Percentiles rank a stretch among this genome's conserved stretches.
Conservation (phyloP, 1,139 yeast species). For the Pichia kudriavzevii region DNA sequence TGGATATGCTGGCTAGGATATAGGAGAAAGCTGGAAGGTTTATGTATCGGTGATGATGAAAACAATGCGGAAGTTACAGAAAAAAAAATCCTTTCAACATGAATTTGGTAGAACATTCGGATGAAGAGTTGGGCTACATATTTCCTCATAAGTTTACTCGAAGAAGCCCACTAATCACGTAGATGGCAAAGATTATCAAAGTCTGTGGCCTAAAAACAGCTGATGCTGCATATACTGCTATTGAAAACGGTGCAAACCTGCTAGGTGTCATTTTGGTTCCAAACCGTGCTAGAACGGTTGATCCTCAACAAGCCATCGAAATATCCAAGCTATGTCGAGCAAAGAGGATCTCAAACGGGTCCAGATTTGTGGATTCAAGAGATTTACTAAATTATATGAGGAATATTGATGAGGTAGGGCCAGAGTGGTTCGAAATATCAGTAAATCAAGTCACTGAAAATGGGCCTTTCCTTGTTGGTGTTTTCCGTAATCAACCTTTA, state of each 20-base stretch:
- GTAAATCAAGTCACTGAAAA: conserved; percentile 32
- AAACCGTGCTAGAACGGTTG: conserved; percentile 63
- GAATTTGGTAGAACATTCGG: neutral
- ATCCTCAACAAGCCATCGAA: conserved; percentile 41
- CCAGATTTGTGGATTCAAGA: conserved; percentile 17
- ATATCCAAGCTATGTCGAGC: conserved; percentile 37
- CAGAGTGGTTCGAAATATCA: conserved; percentile 34
- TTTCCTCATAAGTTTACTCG: neutral
- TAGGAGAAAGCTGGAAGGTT: too few relatives aligned
- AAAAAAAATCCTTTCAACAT: too few relatives aligned
- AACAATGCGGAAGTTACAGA: too few relatives aligned
- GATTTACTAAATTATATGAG: conserved; percentile 17
- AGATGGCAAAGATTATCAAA: conserved; percentile 41
- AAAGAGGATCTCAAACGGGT: conserved; percentile 17
- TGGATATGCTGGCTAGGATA: too few relatives aligned
- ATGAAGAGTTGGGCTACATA: neutral
- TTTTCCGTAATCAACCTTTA: conserved; percentile 73
- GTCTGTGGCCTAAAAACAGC: conserved; percentile 72
- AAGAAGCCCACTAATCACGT: neutral
- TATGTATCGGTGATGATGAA: too few relatives aligned
- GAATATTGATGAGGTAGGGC: conserved; percentile 15
- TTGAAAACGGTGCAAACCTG: conserved; percentile 63
- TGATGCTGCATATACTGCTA: conserved; percentile 64
- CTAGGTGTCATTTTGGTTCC: conserved; percentile 88
- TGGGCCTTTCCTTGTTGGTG: conserved; percentile 82